These are phyloP conservation scores for Phaeoacremonium minimum DNA, from an alignment of 2,329 filamentous ascomycete genomes.

Conservation along the genomic window DNA sequence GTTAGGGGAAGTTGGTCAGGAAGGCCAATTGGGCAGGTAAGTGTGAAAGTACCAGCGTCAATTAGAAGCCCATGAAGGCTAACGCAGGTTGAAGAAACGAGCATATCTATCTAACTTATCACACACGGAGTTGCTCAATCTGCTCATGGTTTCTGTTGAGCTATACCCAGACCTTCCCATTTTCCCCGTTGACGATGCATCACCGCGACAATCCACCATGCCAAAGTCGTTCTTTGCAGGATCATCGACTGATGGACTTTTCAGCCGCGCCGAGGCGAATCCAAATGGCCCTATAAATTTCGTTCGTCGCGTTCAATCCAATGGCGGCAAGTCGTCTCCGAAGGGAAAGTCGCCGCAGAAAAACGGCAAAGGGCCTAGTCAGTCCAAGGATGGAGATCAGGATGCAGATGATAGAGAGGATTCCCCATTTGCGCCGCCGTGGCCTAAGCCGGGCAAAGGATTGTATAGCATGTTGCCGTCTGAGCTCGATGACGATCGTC, in stretches of 20 bases:
- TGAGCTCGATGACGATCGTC: constrained; percentile 17
- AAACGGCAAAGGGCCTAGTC: constrained; percentile 13
- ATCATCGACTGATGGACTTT: constrained; percentile 13
- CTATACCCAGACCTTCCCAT: constrained; percentile 62
- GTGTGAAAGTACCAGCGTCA: constrained; percentile 2
- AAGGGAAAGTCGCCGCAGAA: constrained; percentile 1
- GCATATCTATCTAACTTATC: constrained; percentile 59
- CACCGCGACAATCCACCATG: constrained; percentile 15
- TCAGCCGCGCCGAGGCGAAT: constrained; percentile 28
- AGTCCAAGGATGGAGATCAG: constrained; percentile 8
- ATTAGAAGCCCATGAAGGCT: neutral
- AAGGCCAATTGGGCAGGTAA: constrained; percentile 34
- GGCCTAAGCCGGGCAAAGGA: constrained; percentile 21
- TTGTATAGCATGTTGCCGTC: constrained; percentile 18
- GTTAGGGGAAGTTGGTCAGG: constrained; percentile 23
- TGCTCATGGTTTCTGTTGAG: constrained; percentile 59
- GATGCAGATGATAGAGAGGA: constrained; percentile 16
- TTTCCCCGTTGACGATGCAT: constrained; percentile 37
- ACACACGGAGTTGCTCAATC: constrained; percentile 56
- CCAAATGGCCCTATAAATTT: constrained; percentile 30
- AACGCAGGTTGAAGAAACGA: constrained; percentile 35
- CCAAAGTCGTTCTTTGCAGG: constrained; percentile 16
- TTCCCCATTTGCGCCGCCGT: constrained; percentile 19
- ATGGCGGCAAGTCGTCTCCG: constrained; percentile 5
- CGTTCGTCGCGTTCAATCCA: constrained; percentile 26